These are phyloP conservation scores for Eucalyptus pumila DNA, from an alignment of 345 rosid species.

Conservation along the genomic window DNA sequence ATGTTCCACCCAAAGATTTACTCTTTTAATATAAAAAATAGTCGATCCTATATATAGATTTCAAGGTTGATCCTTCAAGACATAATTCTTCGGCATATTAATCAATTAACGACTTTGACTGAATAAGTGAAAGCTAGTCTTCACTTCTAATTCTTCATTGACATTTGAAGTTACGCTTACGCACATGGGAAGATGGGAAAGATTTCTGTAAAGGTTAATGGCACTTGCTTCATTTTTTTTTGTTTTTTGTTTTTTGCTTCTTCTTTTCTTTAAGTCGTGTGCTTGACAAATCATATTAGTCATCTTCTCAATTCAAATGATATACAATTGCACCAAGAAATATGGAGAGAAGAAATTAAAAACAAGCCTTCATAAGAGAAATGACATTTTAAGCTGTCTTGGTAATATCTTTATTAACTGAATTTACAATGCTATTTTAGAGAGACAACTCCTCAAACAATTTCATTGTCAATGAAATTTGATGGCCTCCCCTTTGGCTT, in stretches of 20 bases:
- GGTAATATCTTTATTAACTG: no score
- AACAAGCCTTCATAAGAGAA: neutral
- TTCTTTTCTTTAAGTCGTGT: accelerated
- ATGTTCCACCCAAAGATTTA: no score
- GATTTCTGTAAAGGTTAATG: no score
- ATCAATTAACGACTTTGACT: neutral
- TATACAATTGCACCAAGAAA: no score
- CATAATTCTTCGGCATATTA: neutral
- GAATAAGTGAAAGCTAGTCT: neutral
- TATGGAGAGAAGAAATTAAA: neutral
- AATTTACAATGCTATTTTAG: neutral
- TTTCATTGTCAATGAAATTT: neutral
- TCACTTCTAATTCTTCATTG: neutral
- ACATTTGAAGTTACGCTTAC: no score
- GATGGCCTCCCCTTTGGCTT: neutral
- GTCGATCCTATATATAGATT: neutral
- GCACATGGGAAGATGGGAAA: no score
- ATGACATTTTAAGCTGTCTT: neutral
- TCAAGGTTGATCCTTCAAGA: neutral
- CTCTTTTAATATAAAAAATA: no score
- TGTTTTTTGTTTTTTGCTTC: neutral
- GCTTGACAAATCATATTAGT: no score
- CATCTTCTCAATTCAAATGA: neutral
- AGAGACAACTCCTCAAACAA: neutral
- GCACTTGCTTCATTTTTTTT: neutral